phyloP scores from a whole-genome alignment of 2,329 filamentous ascomycete genomes.

The Penicillium sp. region DNA sequence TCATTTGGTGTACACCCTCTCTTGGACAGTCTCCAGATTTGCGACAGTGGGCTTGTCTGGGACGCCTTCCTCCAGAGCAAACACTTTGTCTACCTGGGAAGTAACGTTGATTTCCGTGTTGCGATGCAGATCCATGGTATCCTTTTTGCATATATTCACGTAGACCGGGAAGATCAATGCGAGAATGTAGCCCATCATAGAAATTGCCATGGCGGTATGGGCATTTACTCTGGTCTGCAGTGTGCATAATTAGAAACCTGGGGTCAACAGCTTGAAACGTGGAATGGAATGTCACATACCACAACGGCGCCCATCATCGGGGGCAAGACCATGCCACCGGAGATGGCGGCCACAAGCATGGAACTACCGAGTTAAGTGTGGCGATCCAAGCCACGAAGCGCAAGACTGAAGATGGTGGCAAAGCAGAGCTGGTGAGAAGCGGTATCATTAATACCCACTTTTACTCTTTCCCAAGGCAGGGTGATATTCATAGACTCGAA shows the following conservation, averaged over 20 bases:
- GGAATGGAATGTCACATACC: slow-evolving; percentile 28
- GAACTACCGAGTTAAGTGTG: slow-evolving; percentile 71
- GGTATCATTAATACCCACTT: neutral
- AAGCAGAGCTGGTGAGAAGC: slow-evolving; percentile 50
- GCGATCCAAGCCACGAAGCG: slow-evolving; percentile 56
- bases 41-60: slow-evolving; percentile 6
- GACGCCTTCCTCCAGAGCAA: slow-evolving; percentile 13
- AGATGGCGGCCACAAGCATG: slow-evolving; percentile 65
- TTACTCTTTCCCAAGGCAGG: neutral
- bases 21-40: slow-evolving; percentile 1
- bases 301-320: slow-evolving; percentile 65
- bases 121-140: slow-evolving; percentile 25
- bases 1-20: neutral
- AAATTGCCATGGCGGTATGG: slow-evolving; percentile 27
- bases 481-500: slow-evolving; percentile 25
- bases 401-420: slow-evolving; percentile 72
- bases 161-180: slow-evolving; percentile 27
- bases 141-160: slow-evolving; percentile 25
- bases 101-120: slow-evolving; percentile 21
- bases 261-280: neutral
- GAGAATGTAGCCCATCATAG: slow-evolving; percentile 26
- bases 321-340: slow-evolving; percentile 68
- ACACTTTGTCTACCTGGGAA: slow-evolving; percentile 11
- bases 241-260: neutral
- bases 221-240: slow-evolving; percentile 21